Evolutionary conservation across 495 filamentous ascomycete genomes (phyloP).

Genomic region (Penicillium roqueforti): DNA sequence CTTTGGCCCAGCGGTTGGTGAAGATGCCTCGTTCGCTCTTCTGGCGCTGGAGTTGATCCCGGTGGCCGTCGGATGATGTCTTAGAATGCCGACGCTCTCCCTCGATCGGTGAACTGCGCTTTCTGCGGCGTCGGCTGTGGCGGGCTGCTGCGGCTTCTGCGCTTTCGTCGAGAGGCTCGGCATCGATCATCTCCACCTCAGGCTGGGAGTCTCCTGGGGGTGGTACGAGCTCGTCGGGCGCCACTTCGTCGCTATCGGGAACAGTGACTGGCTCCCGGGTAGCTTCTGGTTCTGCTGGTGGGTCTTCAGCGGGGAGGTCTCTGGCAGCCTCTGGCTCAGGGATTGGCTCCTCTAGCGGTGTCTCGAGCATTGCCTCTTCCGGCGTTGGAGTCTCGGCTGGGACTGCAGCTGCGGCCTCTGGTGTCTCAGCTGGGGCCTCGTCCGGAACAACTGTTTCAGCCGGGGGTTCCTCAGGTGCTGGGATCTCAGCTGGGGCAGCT

Average conservation of each 20-base stretch:
- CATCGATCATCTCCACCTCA: constrained; percentile 1
- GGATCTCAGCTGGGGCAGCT: constrained; percentile 1
- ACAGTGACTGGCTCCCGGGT: constrained; percentile 4
- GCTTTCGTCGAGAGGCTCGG: constrained; percentile 9
- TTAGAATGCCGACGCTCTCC: constrained; percentile 36
- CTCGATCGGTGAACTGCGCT: constrained; percentile 22
- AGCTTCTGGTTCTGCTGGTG: constrained; percentile 9
- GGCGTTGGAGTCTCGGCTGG: constrained; percentile 1
- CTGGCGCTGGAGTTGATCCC: constrained; percentile 27
- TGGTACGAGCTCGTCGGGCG: constrained; percentile 5
- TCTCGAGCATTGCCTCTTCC: constrained; percentile 8
- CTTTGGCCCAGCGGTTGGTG: constrained; percentile 39
- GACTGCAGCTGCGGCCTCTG: constrained; percentile 1
- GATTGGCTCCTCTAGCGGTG: constrained; percentile 7
- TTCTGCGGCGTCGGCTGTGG: constrained; percentile 29
- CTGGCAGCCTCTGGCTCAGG: constrained; percentile 7
- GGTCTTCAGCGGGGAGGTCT: constrained; percentile 17
- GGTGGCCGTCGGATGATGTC: constrained; percentile 36
- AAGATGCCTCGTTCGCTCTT: constrained; percentile 36
- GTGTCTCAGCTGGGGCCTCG: not conserved
- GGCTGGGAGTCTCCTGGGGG: constrained; percentile 9
- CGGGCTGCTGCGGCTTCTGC: constrained; percentile 14
- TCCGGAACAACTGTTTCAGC: constrained; percentile 6
- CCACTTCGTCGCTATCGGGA: constrained; percentile 12
- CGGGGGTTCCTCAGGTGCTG: not conserved